Conservation (phyloP, 2,329 filamentous ascomycete species). For the Teratosphaeria epicoccoides region DNA sequence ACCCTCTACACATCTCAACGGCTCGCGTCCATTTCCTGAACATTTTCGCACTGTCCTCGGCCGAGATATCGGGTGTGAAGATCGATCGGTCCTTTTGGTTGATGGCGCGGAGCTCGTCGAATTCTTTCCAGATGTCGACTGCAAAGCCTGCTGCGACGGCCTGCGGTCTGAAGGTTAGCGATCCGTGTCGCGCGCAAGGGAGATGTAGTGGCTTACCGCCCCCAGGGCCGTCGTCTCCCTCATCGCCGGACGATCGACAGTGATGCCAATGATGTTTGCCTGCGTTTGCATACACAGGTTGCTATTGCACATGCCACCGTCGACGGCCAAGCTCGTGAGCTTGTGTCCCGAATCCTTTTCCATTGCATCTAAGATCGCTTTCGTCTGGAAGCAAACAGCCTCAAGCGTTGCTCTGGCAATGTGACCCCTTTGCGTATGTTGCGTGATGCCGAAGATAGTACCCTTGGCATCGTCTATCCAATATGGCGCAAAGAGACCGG, state of each 20-base stretch:
- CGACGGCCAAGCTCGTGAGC: slow-evolving; percentile 65
- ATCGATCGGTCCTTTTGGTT: slow-evolving; percentile 58
- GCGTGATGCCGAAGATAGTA: slow-evolving; percentile 50
- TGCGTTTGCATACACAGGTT: slow-evolving; percentile 87
- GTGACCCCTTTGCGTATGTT: slow-evolving; percentile 74
- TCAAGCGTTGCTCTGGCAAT: slow-evolving; percentile 83
- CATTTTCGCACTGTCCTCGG: slow-evolving; percentile 47
- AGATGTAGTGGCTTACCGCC: slow-evolving; percentile 32
- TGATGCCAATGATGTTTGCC: slow-evolving; percentile 74
- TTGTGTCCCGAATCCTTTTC: slow-evolving; percentile 70
- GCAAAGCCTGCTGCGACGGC: slow-evolving; percentile 85
- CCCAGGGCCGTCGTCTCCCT: slow-evolving; percentile 82
- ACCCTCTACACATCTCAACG: slow-evolving; percentile 68
- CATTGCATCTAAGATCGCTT: slow-evolving; percentile 86
- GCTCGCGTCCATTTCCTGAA: slow-evolving; percentile 63
- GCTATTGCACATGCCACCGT: slow-evolving; percentile 81
- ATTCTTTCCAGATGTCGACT: slow-evolving; percentile 64
- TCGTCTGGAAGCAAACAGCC: slow-evolving; percentile 85
- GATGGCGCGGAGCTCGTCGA: slow-evolving; percentile 62
- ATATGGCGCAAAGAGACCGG: slow-evolving; percentile 82
- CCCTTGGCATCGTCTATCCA: slow-evolving; percentile 91
- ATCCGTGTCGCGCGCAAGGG: background rate
- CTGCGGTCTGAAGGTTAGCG: background rate
- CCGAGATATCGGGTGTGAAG: slow-evolving; percentile 57
- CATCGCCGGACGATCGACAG: slow-evolving; percentile 76